phyloP scores from a whole-genome alignment of 2,329 filamentous ascomycete genomes.

The Neonectria coccinea region DNA sequence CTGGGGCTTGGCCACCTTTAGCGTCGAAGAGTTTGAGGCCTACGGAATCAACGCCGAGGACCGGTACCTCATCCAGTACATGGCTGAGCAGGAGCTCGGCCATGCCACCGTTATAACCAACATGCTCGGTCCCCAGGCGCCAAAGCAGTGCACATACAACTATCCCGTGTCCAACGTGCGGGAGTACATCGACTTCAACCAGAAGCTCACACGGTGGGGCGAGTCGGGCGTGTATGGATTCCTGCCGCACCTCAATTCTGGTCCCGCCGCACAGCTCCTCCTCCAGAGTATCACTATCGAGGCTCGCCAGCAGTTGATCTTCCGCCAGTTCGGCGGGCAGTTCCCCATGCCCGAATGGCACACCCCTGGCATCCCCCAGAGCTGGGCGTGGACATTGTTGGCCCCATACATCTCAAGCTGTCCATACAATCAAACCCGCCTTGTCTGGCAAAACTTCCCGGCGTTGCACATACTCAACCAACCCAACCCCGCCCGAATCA shows the following conservation, averaged over 20 bases:
- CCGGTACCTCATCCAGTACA: slow-evolving; percentile 77
- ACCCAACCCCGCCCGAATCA: slow-evolving; percentile 77
- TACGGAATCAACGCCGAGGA: slow-evolving; percentile 77
- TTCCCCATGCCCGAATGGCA: slow-evolving; percentile 89
- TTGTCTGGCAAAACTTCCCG: slow-evolving; percentile 89
- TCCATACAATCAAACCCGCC: slow-evolving; percentile 76
- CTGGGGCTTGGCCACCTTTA: slow-evolving; percentile 77
- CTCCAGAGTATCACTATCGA: slow-evolving; percentile 83
- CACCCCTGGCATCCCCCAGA: slow-evolving; percentile 82
- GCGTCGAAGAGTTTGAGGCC: slow-evolving; percentile 74
- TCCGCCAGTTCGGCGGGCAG: slow-evolving; percentile 83
- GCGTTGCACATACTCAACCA: slow-evolving; percentile 78
- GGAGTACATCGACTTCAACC: slow-evolving; percentile 85
- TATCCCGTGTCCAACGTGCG: slow-evolving; percentile 81
- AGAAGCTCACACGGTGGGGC: slow-evolving; percentile 85
- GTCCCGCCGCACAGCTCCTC: slow-evolving; percentile 78
- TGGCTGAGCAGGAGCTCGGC: slow-evolving; percentile 81
- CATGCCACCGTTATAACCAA: slow-evolving; percentile 83
- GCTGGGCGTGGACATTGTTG: slow-evolving; percentile 85
- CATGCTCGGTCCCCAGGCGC: slow-evolving; percentile 78
- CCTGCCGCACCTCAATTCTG: slow-evolving; percentile 80
- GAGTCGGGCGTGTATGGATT: slow-evolving; percentile 87
- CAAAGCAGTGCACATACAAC: slow-evolving; percentile 82
- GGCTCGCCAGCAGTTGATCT: slow-evolving; percentile 85
- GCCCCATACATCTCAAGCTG: slow-evolving; percentile 85